Base-by-base conservation (phyloP, 1,284 basidiomycete genomes). In the Stygiomarasmius scandens region DNA sequence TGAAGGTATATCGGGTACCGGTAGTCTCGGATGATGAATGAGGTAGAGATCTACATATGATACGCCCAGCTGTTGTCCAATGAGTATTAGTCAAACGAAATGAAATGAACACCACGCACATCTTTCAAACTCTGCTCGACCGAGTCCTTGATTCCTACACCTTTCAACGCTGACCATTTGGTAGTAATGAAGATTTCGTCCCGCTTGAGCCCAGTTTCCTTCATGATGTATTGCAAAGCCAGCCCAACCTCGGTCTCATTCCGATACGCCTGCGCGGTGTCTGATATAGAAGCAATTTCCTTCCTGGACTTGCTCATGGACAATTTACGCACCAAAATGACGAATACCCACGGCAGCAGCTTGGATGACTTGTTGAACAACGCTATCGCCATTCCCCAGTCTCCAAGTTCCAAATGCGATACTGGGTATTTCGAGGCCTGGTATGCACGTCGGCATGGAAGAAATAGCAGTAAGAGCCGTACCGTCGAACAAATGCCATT, bases 31-130 rank as follows among this genome's bases (percentile, higher is more conserved):
- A 52, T 72, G 67, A 64, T 91, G 89, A 49, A 89, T 82, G 51
- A 89, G 80, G 70, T 90, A 92, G 38, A 92, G 70, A 67, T 92
- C 90, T 10, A 93, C 79, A 60, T 87, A 86, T 2, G 78, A 72
- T 6, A 92, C 65, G 0, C 84, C 87, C 19, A 91, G 77, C 85
- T 88, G 48, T 54, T 44, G n/a, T n/a, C n/a, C 19, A 47, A 41
- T 11, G 3, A 41, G 32, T 14, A 56, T n/a, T 43, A 51, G 36
- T 54, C 34, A 22, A 20, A 27, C 32, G 44, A 51, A 57, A 11
- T 24, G 24, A 56, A 19, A 32, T 34, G 32, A 46, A 20, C 32
- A 34, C 32, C 14, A 64, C 75, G 41, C 58, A 85, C 84, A 58
- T 85, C 82, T 58, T 80, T 69, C 59, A 91, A 66, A 59, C 85